Conservation (phyloP, 2,329 filamentous ascomycete genomes). For the Fusarium sterilihyphosum region DNA sequence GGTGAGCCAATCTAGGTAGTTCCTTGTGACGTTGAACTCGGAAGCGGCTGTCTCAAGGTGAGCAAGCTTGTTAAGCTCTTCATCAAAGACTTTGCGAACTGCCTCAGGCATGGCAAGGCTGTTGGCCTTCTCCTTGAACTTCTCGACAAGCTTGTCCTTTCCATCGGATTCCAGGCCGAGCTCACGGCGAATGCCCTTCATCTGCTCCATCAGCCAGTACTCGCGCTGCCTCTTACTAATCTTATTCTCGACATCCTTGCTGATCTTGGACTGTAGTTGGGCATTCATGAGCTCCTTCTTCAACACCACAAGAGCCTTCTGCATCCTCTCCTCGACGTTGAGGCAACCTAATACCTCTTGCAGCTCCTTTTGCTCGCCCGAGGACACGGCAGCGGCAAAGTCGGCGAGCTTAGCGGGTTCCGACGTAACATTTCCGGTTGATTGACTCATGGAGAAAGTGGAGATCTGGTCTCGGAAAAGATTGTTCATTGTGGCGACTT, state of each 20-base stretch:
- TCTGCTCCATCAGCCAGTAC: constrained; percentile 99
- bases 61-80: constrained; percentile 96
- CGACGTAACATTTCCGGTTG: constrained; percentile 91
- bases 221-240: constrained; percentile 97
- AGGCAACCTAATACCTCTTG: constrained; percentile 90
- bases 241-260: constrained; percentile 96
- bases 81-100: constrained; percentile 97
- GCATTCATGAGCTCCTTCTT: constrained; percentile 99
- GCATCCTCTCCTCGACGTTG: constrained; percentile 90
- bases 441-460: constrained; percentile 95
- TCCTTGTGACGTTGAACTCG: constrained; percentile 97
- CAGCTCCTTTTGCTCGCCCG: constrained; percentile 88
- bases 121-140: constrained; percentile 93
- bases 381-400: constrained; percentile 96
- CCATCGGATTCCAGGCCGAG: constrained; percentile 97
- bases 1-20: constrained; percentile 98
- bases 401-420: constrained; percentile 96
- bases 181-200: constrained; percentile 97
- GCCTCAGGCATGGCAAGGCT: constrained; percentile 97
- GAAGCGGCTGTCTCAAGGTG: constrained; percentile 95
- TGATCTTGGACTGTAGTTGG: constrained; percentile 95
- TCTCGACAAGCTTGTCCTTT: constrained; percentile 97
- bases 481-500: constrained; percentile 92
- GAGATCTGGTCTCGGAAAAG: constrained; percentile 98
- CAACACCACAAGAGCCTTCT: constrained; percentile 89